Conservation (phyloP, 208 protist species). For the Trypanosomatidae sp. region DNA sequence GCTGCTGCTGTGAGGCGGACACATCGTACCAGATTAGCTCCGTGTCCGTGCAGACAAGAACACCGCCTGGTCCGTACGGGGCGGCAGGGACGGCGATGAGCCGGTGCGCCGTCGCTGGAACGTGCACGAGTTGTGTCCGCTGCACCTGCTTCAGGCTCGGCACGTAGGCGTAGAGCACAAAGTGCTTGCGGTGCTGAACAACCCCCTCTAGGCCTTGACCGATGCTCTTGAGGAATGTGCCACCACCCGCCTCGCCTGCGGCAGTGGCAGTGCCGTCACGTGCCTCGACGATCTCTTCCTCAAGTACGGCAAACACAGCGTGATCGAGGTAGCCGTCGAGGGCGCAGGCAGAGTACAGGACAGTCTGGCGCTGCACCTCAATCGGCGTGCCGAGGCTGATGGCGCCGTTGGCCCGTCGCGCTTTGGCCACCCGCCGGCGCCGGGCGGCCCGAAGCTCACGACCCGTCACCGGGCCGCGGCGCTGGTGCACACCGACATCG, state of each 20-base stretch:
- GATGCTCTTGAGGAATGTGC: conserved; percentile 32
- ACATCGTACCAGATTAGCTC: conserved; percentile 94
- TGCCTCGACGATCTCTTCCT: conserved; percentile 72
- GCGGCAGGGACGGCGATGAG: conserved; percentile 89
- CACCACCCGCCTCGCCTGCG: conserved; percentile 8
- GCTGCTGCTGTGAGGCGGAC: conserved; percentile 28
- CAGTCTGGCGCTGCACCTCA: conserved; percentile 69
- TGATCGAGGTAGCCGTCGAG: conserved; percentile 66
- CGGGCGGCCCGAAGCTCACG: conserved; percentile 23
- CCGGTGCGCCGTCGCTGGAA: conserved; percentile 92
- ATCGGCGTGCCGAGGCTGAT: conserved; percentile 65
- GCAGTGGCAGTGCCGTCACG: conserved; percentile 12
- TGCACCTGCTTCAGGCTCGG: conserved; percentile 98
- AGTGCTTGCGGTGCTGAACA: conserved; percentile 46
- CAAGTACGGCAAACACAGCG: conserved; percentile 66
- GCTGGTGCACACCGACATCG: conserved; percentile 13
- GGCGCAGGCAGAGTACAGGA: conserved; percentile 69
- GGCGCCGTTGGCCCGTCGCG: conserved; percentile 36
- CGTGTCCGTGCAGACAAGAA: conserved; percentile 96
- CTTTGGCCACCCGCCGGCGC: conserved; percentile 18
- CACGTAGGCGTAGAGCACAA: conserved; percentile 98
- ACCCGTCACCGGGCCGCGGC: conserved; percentile 10
- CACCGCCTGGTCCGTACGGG: conserved; percentile 94
- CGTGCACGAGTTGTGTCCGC: conserved; percentile 92
- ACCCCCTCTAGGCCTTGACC: neutral